Conservation (phyloP, 2,329 filamentous ascomycete species). For the Trichoderma arundinaceum region DNA sequence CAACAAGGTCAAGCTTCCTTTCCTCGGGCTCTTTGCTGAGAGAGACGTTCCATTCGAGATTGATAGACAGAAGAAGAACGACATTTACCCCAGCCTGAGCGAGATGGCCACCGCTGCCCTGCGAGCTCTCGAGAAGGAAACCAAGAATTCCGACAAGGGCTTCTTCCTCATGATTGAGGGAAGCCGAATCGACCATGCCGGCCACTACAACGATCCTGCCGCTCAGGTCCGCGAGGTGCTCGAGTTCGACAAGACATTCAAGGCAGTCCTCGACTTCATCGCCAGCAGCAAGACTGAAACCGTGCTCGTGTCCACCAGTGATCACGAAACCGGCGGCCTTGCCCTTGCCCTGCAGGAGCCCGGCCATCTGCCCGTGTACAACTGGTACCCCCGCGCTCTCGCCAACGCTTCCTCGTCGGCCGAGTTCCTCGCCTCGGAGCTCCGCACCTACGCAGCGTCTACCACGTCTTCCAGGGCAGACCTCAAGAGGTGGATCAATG, state of each 20-base stretch:
- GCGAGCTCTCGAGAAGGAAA: slow-evolving; percentile 78
- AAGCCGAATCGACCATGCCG: slow-evolving; percentile 93
- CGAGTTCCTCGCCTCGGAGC: slow-evolving; percentile 69
- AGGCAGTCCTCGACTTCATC: slow-evolving; percentile 83
- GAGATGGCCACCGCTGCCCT: slow-evolving; percentile 90
- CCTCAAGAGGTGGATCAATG: slow-evolving; percentile 69
- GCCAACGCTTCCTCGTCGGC: slow-evolving; percentile 77
- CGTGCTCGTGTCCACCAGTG: slow-evolving; percentile 86
- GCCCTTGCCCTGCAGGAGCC: slow-evolving; percentile 73
- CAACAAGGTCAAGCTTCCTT: slow-evolving; percentile 72
- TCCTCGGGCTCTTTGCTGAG: slow-evolving; percentile 83
- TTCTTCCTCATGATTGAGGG: slow-evolving; percentile 99
- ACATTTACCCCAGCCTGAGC: slow-evolving; percentile 84
- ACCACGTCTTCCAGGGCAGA: slow-evolving; percentile 44
- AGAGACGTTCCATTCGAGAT: slow-evolving; percentile 91
- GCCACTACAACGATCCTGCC: slow-evolving; percentile 81
- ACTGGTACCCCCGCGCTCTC: slow-evolving; percentile 84
- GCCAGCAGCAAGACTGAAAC: slow-evolving; percentile 73
- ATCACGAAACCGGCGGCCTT: slow-evolving; percentile 95
- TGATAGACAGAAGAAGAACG: slow-evolving; percentile 78
- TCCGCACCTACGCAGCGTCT: slow-evolving; percentile 63
- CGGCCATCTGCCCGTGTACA: slow-evolving; percentile 60
- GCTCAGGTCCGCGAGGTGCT: slow-evolving; percentile 90
- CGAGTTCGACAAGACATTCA: slow-evolving; percentile 90
- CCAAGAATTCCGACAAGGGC: slow-evolving; percentile 81